Base-by-base conservation (phyloP, 2,329 filamentous ascomycete genomes). In the Ophiocordyceps camponoti-rufipedis region DNA sequence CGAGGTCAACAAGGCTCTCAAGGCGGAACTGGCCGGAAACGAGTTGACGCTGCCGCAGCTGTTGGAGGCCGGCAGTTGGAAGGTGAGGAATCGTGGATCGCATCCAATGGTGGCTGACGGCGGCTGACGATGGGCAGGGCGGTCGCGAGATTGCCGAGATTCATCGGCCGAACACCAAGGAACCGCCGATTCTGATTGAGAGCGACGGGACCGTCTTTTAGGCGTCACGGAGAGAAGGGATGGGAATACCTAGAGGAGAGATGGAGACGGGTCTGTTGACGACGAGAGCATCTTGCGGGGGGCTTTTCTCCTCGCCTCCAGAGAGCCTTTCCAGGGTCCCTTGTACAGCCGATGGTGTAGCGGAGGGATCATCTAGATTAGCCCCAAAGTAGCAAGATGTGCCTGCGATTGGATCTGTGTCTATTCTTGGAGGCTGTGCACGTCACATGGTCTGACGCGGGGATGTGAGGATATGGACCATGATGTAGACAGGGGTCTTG, bases 191-290 rank as follows among this genome's bases (percentile, higher is more conserved):
- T 58, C 80, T 95, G 66, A 95, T 96, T 55, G 75, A 94, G 53
- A 94, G 86, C 52, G 91, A 98, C 61, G 91, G 91, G 50, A 96
- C 91, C 23, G 85, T 98, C 52, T 96, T 98, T 61, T 94, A 78
- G 60, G 47, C 10, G 32, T 2, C 7, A 11, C 13, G 14, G 32
- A 12, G 32, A n/a, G 32, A 14, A 12, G 12, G n/a, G 23, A 23
- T 3, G 23, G 23, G 23, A 23, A 23, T 23, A 5, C 23, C 23
- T 23, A 3, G 23, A 23, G 23, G 23, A 23, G 3, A 23, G 23
- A 23, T 3, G 3, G 23, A 23, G 35, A 8, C 7, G 35, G 9
- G 14, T 38, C 14, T 38, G 16, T 10, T 10, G 29, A 3, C 9
- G 29, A 31, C 9, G 29, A 31, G 29, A 39, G 35, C 41, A 32